A percentile compares a stretch with the other conserved stretches of the same genome.
These are phyloP conservation scores for Selaginella moellendorffii DNA, from an alignment of 75 land plant genomes.

Conservation along the genomic window DNA sequence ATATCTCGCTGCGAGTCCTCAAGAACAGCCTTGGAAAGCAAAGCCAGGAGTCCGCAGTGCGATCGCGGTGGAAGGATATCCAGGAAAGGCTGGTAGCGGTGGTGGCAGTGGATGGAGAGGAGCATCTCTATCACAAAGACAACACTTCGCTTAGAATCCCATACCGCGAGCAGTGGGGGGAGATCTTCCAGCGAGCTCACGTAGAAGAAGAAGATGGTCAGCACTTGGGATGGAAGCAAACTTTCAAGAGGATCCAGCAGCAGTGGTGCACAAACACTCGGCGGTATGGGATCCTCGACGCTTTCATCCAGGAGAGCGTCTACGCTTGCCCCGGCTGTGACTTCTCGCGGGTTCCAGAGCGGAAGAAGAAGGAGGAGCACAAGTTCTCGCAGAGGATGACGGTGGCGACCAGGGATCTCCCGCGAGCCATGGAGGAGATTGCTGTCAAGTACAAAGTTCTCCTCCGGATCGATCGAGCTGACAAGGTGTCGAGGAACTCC, in stretches of 20 bases:
- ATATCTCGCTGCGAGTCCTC: neutral
- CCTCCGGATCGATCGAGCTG: neutral
- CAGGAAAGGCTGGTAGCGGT: neutral
- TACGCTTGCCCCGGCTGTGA: slow-evolving; percentile 1
- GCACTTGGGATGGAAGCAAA: slow-evolving; percentile 5
- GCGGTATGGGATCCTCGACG: neutral
- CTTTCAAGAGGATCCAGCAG: slow-evolving; percentile 1
- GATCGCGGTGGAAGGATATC: neutral
- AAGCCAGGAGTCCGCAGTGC: neutral
- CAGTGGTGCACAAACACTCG: slow-evolving; percentile 6
- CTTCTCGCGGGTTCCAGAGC: neutral
- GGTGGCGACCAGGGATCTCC: neutral
- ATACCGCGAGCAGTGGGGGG: slow-evolving; percentile 3
- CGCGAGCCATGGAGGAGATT: slow-evolving; percentile 3
- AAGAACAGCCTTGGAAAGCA: neutral
- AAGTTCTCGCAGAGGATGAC: slow-evolving; percentile 3
- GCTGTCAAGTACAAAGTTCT: slow-evolving; percentile 7
- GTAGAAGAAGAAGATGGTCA: neutral
- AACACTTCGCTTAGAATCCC: neutral
- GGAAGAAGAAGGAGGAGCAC: neutral
- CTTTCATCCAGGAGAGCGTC: neutral
- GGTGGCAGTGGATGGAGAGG: neutral
- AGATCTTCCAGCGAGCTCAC: neutral
- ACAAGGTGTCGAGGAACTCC: neutral
- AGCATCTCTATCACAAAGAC: neutral